Evolutionary conservation across 2,329 filamentous ascomycete species (phyloP).

Genomic region (Penicillium sp.): DNA sequence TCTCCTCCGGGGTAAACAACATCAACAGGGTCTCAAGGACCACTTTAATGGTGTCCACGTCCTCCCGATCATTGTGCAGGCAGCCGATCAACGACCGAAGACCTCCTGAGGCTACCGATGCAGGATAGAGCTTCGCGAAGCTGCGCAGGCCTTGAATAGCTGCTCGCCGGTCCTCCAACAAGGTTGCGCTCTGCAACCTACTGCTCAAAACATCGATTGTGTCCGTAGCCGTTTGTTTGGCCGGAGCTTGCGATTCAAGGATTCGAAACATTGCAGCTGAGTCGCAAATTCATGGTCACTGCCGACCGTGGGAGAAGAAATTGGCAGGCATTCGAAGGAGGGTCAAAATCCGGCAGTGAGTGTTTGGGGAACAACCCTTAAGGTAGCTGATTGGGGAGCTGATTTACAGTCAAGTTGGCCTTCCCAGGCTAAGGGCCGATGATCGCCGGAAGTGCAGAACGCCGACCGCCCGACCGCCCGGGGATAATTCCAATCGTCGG

Average conservation of each 20-base stretch:
- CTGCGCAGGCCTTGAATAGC: slow-evolving; percentile 91
- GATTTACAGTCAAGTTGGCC: slow-evolving; percentile 25
- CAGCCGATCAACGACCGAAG: slow-evolving; percentile 83
- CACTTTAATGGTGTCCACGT: slow-evolving; percentile 94
- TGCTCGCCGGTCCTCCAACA: slow-evolving; percentile 90
- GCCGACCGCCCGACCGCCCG: slow-evolving; percentile 25
- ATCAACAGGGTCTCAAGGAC: slow-evolving; percentile 93
- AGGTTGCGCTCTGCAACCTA: slow-evolving; percentile 82
- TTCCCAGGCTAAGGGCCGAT: slow-evolving; percentile 19
- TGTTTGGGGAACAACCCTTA: slow-evolving; percentile 2
- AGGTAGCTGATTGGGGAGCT: slow-evolving; percentile 3
- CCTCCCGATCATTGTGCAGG: slow-evolving; percentile 82
- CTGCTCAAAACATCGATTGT: slow-evolving; percentile 89
- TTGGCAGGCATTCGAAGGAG: slow-evolving; percentile 36
- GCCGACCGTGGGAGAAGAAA: slow-evolving; percentile 31
- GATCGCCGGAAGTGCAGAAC: slow-evolving; percentile 19
- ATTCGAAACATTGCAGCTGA: slow-evolving; percentile 55
- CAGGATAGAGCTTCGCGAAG: slow-evolving; percentile 95
- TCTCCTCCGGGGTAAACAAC: slow-evolving; percentile 74
- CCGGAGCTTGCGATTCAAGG: slow-evolving; percentile 73
- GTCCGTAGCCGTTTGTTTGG: slow-evolving; percentile 93
- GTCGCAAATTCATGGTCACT: slow-evolving; percentile 46
- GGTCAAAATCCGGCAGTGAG: slow-evolving; percentile 7
- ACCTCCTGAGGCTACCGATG: slow-evolving; percentile 92
- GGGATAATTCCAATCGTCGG: background rate